A percentile compares a stretch with the other conserved stretches of the same genome.
These are phyloP conservation scores for Quercus suber DNA, from an alignment of 306 rosid species.

Conservation along the genomic window DNA sequence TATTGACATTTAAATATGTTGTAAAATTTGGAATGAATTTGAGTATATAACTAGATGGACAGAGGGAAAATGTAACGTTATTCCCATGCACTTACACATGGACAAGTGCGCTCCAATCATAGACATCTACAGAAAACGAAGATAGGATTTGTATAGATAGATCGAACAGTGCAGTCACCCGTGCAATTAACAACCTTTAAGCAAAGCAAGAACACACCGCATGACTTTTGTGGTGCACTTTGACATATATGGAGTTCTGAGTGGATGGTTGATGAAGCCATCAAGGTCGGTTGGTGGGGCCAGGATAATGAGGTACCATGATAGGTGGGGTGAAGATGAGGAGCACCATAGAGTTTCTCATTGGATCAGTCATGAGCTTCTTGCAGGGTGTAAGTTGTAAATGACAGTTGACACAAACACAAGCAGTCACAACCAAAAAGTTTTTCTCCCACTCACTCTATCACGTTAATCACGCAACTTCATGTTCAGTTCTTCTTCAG, in stretches of 20 bases:
- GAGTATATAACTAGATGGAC: too few relatives aligned
- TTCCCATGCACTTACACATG: too few relatives aligned
- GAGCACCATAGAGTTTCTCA: slow-evolving; percentile 13
- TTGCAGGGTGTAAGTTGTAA: slow-evolving; percentile 42
- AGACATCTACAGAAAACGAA: too few relatives aligned
- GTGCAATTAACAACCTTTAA: neutral
- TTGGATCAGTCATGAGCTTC: slow-evolving; percentile 54
- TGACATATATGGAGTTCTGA: neutral
- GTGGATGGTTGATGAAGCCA: neutral
- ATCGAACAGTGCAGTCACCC: neutral
- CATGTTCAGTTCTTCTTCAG: slow-evolving; percentile 28
- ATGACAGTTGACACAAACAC: slow-evolving; percentile 38
- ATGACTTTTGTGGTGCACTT: neutral
- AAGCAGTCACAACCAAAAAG: neutral
- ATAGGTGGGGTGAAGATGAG: slow-evolving; percentile 31
- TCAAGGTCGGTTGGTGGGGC: neutral
- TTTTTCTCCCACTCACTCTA: slow-evolving; percentile 30
- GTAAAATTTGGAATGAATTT: too few relatives aligned
- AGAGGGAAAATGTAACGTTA: too few relatives aligned
- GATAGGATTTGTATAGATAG: too few relatives aligned
- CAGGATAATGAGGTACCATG: neutral
- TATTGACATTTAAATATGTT: too few relatives aligned
- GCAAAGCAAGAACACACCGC: neutral
- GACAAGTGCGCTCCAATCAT: too few relatives aligned
- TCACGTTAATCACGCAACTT: slow-evolving; percentile 73